Base-by-base conservation (phyloP, 257 asterid species). In the Orobanche coerulescens region DNA sequence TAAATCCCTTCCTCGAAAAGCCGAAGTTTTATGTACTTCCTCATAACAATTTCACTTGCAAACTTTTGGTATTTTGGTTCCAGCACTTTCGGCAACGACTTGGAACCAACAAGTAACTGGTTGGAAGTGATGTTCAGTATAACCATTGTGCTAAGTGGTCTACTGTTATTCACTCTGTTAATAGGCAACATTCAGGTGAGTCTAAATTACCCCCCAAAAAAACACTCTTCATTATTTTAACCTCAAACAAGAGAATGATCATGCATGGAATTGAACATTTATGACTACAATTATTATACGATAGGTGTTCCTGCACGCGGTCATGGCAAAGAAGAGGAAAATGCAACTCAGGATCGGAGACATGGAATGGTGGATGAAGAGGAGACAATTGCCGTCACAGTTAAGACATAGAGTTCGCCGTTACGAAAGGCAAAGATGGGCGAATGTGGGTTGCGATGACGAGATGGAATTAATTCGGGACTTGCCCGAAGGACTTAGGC, bases 341-440 rank as follows among this genome's bases (percentile, higher is more conserved):
- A 84, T 87, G 96, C 99, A 89, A 58, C 77, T 86, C 25, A 74
- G 96, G 68, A 80, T 82, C 64, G 70, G 99, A 18, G 99, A 93
- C 73, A 77, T 87, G 88, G 99, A 93, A 43, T 93, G 99, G 99
- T 93, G 99, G 99, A 93, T 93, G 99, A 84, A 48, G 72, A 74
- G 97, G 57, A 79, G 99, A 23, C 99, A 89, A 7, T 49, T 93
- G 63, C 97, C 99, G 0, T 73, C 91, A 6, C 81, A 59, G 11
- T 73, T 93, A 49, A 83, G 99, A 69, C 92, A 78, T 9, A 76
- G 99, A 72, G 97, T 93, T 57, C 88, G 95, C 9, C 85, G 87
- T 12, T 86, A 82, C 49, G 99, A 93, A 34, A 80, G 82, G 42
- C 96, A 86, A 24, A 79, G 83, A 28, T 93, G 96, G 96, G 70